These are phyloP conservation scores for Sphaerobolus stellatus DNA, from an alignment of 1,284 basidiomycete genomes.

Conservation along the genomic window DNA sequence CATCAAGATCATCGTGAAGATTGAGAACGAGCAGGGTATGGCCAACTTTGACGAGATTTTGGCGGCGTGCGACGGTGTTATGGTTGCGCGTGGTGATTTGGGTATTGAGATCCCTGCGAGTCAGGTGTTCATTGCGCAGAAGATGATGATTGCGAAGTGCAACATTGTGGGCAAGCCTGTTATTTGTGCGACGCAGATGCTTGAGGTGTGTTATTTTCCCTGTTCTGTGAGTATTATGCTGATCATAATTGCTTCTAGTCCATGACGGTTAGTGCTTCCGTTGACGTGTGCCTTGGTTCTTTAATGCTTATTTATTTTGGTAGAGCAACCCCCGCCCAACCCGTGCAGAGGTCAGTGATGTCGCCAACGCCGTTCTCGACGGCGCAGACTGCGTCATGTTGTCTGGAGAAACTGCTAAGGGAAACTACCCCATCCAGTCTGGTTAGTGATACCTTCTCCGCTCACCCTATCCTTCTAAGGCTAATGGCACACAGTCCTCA, in stretches of 20 bases:
- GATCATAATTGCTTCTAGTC: slow-evolving; percentile 52
- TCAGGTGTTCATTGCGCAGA: slow-evolving; percentile 97
- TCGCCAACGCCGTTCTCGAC: slow-evolving; percentile 96
- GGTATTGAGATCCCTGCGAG: slow-evolving; percentile 98
- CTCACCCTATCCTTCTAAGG: neutral
- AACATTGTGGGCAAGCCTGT: slow-evolving; percentile 96
- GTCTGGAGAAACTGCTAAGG: slow-evolving; percentile 97
- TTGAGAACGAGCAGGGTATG: slow-evolving; percentile 97
- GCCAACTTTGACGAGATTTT: slow-evolving; percentile 98
- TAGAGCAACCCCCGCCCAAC: slow-evolving; percentile 96
- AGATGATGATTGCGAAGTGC: slow-evolving; percentile 99
- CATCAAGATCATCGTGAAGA: slow-evolving; percentile 99
- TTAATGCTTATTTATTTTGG: slow-evolving; percentile 8
- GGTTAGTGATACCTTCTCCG: slow-evolving; percentile 47
- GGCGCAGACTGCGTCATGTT: slow-evolving; percentile 99
- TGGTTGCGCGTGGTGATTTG: slow-evolving; percentile 97
- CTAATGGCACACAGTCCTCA: slow-evolving; percentile 62
- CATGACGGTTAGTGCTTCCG: slow-evolving; percentile 72
- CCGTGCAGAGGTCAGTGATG: slow-evolving; percentile 95
- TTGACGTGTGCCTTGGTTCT: neutral
- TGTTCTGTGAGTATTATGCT: neutral
- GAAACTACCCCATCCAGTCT: slow-evolving; percentile 89
- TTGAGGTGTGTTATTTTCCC: slow-evolving; percentile 66
- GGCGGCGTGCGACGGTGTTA: slow-evolving; percentile 91
- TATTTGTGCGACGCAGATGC: slow-evolving; percentile 99